Base-by-base conservation (phyloP, 2,329 filamentous ascomycete genomes). In the Pseudogymnoascus sp. region DNA sequence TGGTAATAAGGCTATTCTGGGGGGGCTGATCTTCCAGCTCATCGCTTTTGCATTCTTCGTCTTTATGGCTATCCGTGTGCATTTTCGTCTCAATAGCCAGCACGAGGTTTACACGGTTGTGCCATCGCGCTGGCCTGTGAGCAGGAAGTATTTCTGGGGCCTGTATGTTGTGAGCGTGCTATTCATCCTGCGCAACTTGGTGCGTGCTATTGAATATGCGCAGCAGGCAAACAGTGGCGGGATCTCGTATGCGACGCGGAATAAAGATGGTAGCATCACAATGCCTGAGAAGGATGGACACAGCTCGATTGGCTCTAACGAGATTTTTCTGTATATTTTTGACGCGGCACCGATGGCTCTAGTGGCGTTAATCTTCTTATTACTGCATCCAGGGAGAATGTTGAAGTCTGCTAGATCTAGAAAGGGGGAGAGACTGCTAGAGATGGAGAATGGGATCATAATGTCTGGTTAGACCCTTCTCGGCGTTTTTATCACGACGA, bases 21-120 rank as follows among this genome's bases (percentile, higher is more conserved):
- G 67, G 6, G 80, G 80, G 1, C 72, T 83, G 4, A 71, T 77
- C 14, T 68, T 82, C 38, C 80, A 83, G 64, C 72, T 82, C 61
- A 58, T 74, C 60, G 78, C 79, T 66, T 82, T 82, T 67, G 70
- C 74, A 11, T 74, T 80, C 61, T 82, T 82, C 71, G 74, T 77
- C 62, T 18, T 71, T 2, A 30, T 64, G 35, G 43, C 43, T 30
- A 30, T 15, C 25, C 43, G 25, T 6, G 43, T 50, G 7, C 43
- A 50, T 50, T 50, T 2, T 12, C 41, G 22, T 4, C 41, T 50
- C 43, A 50, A 50, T 50, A 9, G n/a, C 8, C 43, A 15, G 22
- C 43, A 50, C 25, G 43, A 50, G 14, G 43, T 50, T 7, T 50
- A 50, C 25, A 15, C 25, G 7, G 8, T 14, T 11, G 14, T 12